Evolutionary conservation across 2,329 filamentous ascomycete genomes (phyloP).

Genomic region (Clonostachys rosea): DNA sequence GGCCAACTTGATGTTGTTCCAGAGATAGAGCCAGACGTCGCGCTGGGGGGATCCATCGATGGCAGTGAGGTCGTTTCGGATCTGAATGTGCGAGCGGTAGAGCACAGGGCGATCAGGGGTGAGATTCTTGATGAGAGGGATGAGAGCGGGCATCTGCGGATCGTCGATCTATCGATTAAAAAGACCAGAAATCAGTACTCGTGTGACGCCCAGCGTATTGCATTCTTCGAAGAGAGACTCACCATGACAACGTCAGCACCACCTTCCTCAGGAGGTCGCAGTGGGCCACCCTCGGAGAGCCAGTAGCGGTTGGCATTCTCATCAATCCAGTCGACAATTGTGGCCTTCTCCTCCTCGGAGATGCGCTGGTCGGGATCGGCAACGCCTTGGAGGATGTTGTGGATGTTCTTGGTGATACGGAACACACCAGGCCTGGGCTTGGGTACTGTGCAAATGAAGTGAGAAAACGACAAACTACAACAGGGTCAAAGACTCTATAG

Average conservation of each 20-base stretch:
- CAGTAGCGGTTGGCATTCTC: slow-evolving; percentile 74
- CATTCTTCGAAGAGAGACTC: slow-evolving; percentile 10
- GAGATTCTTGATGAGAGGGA: slow-evolving; percentile 66
- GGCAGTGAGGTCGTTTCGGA: slow-evolving; percentile 68
- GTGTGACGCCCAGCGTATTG: not conserved
- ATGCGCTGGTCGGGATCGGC: slow-evolving; percentile 61
- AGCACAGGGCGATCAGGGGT: slow-evolving; percentile 73
- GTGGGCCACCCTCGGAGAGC: slow-evolving; percentile 62
- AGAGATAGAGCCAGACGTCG: slow-evolving; percentile 73
- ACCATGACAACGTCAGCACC: slow-evolving; percentile 72
- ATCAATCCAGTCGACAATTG: slow-evolving; percentile 67
- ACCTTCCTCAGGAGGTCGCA: slow-evolving; percentile 59
- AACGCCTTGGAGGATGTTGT: slow-evolving; percentile 84
- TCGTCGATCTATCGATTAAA: slow-evolving; percentile 75
- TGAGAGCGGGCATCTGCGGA: slow-evolving; percentile 77
- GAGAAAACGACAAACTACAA: not conserved
- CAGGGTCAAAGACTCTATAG: not conserved
- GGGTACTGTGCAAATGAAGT: slow-evolving; percentile 45
- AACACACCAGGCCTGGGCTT: slow-evolving; percentile 78
- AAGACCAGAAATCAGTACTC: not conserved
- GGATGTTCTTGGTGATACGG: slow-evolving; percentile 79
- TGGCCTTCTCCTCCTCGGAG: slow-evolving; percentile 52
- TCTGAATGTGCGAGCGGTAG: slow-evolving; percentile 80
- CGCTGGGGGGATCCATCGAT: slow-evolving; percentile 60
- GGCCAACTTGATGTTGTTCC: slow-evolving; percentile 63